Evolutionary conservation across 345 rosid species (phyloP).

Genomic region (Cochlearia excelsa): DNA sequence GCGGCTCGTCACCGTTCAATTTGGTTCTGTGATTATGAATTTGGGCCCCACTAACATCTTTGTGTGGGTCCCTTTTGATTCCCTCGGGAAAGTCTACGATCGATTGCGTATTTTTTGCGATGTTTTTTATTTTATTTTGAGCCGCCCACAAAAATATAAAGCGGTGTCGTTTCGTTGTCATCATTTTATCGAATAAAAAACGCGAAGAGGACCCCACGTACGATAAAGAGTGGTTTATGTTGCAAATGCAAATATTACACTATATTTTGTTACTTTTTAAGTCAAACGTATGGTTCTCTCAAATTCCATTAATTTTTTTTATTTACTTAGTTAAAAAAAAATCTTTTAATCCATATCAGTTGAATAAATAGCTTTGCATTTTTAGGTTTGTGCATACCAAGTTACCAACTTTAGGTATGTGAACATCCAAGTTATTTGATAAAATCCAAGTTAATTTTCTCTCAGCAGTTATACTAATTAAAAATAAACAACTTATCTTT

Average conservation of each 20-base stretch:
- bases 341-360: not conserved
- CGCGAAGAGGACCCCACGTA: constrained; percentile 28
- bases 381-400: not conserved
- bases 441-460: not conserved
- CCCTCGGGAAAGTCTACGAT: constrained; percentile 28
- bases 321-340: not conserved
- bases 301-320: not conserved
- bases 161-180: constrained; percentile 19
- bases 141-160: constrained; percentile 3
- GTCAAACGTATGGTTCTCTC: constrained; percentile 25
- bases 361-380: not conserved
- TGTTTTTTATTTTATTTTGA: not conserved
- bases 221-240: constrained; percentile 35
- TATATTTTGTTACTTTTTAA: constrained; percentile 24
- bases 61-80: constrained; percentile 28
- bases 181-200: constrained; percentile 23
- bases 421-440: no score
- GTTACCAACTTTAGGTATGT: not conserved
- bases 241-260: constrained; percentile 7
- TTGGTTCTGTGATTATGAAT: constrained; percentile 36
- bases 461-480: not conserved
- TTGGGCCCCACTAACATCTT: constrained; percentile 23
- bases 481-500: no score
- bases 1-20: constrained; percentile 58
- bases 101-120: not conserved